Conservation (phyloP, 257 asterid species). For the Henckelia pumila region DNA sequence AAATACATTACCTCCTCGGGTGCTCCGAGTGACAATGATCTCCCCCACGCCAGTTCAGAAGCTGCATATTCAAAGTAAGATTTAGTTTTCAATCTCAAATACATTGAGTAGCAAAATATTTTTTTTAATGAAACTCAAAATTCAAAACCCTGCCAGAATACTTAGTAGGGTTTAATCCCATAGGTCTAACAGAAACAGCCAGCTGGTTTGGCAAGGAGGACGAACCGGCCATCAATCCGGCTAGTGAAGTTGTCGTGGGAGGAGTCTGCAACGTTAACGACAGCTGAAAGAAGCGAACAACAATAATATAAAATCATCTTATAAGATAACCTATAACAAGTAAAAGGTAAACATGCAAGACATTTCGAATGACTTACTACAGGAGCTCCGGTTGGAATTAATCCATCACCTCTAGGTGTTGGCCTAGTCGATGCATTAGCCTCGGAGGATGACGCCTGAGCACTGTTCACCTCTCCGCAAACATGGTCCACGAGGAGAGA, state of each 20-base stretch:
- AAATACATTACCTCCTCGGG: no score
- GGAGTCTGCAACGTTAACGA: slow-evolving; percentile 46
- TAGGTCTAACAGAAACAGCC: slow-evolving; percentile 40
- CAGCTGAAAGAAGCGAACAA: slow-evolving; percentile 27
- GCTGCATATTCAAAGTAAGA: no score
- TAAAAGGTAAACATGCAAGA: not conserved
- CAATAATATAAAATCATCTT: slow-evolving; percentile 3
- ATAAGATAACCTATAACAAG: slow-evolving; percentile 2
- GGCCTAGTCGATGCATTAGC: slow-evolving; percentile 37
- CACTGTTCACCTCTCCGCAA: slow-evolving; percentile 47
- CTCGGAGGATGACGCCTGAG: slow-evolving; percentile 45
- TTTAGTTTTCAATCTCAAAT: no score
- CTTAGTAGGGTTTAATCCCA: slow-evolving; percentile 43
- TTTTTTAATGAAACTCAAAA: no score
- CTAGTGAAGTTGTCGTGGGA: slow-evolving; percentile 37
- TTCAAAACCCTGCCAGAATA: no score
- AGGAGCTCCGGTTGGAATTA: slow-evolving; percentile 47
- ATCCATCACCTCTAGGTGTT: slow-evolving; percentile 44
- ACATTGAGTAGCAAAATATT: no score
- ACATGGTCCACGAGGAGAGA: slow-evolving; percentile 6
- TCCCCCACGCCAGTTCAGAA: no score
- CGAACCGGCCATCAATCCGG: slow-evolving; percentile 55
- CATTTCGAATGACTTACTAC: slow-evolving; percentile 38
- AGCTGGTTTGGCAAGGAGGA: slow-evolving; percentile 46
- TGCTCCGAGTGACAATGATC: no score